Evolutionary conservation across 2,329 filamentous ascomycete genomes (phyloP).

Genomic region (Capronia coronata): DNA sequence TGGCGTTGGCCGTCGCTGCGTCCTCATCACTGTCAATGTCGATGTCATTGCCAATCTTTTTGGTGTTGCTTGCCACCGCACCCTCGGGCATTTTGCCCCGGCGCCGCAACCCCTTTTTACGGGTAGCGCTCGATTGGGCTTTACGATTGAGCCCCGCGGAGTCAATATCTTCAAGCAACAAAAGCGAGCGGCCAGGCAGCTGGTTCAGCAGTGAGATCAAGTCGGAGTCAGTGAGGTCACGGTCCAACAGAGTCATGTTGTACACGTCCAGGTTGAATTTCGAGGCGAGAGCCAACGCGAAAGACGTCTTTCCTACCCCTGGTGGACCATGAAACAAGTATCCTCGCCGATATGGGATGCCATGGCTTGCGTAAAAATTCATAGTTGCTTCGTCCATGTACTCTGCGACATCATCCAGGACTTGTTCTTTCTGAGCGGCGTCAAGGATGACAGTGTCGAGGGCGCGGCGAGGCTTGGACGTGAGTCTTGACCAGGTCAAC

Average conservation of each 20-base stretch:
- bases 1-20: slow-evolving; percentile 5
- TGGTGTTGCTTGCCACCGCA: not conserved
- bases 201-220: slow-evolving; percentile 54
- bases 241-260: slow-evolving; percentile 56
- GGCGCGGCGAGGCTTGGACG: slow-evolving; percentile 23
- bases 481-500: slow-evolving; percentile 27
- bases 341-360: slow-evolving; percentile 69
- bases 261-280: slow-evolving; percentile 63
- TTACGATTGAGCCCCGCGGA: slow-evolving; percentile 49
- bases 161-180: slow-evolving; percentile 65
- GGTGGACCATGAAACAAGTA: slow-evolving; percentile 74
- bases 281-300: slow-evolving; percentile 61
- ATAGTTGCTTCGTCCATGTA: slow-evolving; percentile 27
- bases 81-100: not conserved
- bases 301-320: slow-evolving; percentile 66
- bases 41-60: slow-evolving; percentile 1
- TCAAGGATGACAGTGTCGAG: slow-evolving; percentile 27
- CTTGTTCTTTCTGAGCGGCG: slow-evolving; percentile 19
- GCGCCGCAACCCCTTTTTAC: not conserved
- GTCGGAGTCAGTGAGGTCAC: slow-evolving; percentile 57
- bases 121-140: slow-evolving; percentile 13
- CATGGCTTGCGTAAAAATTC: slow-evolving; percentile 30
- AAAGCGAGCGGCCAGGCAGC: slow-evolving; percentile 58
- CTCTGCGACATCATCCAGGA: slow-evolving; percentile 24
- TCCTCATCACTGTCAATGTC: slow-evolving; percentile 21